Evolutionary conservation across 2,329 filamentous ascomycete genomes (phyloP).

Genomic region (Alternaria incomplexa): DNA sequence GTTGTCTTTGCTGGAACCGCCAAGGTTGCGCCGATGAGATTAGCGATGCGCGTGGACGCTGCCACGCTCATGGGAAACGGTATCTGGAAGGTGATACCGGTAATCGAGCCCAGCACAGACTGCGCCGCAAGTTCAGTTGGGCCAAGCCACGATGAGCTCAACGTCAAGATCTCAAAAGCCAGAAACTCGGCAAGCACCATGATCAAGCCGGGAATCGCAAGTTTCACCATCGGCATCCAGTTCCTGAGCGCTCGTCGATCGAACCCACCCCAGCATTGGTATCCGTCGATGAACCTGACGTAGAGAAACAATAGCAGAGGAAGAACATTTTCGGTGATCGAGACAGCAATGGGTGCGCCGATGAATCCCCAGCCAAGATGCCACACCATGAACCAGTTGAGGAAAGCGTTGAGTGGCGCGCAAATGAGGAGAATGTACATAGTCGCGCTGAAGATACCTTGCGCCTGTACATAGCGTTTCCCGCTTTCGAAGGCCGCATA

Average conservation of each 20-base stretch:
- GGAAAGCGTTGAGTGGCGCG: slow-evolving; percentile 77
- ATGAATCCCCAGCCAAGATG: slow-evolving; percentile 63
- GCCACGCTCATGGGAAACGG: slow-evolving; percentile 92
- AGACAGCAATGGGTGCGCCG: slow-evolving; percentile 79
- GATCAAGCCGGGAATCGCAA: slow-evolving; percentile 85
- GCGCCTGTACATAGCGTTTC: slow-evolving; percentile 88
- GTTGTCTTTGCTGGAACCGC: slow-evolving; percentile 80
- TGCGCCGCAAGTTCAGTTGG: slow-evolving; percentile 84
- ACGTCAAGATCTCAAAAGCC: slow-evolving; percentile 88
- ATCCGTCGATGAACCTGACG: slow-evolving; percentile 72
- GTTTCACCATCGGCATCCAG: slow-evolving; percentile 83
- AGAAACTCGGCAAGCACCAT: slow-evolving; percentile 96
- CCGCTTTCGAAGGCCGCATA: slow-evolving; percentile 78
- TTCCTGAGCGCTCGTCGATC: slow-evolving; percentile 72
- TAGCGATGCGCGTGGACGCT: slow-evolving; percentile 85
- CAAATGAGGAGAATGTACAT: slow-evolving; percentile 84
- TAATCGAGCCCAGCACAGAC: slow-evolving; percentile 79
- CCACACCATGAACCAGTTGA: slow-evolving; percentile 86
- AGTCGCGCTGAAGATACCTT: slow-evolving; percentile 82
- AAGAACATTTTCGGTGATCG: slow-evolving; percentile 76
- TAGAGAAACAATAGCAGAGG: slow-evolving; percentile 76
- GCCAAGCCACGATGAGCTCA: slow-evolving; percentile 81
- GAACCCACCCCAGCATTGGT: slow-evolving; percentile 82
- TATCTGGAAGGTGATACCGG: slow-evolving; percentile 84
- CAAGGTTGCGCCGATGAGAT: slow-evolving; percentile 86